Evolutionary conservation across 1,284 basidiomycete species (phyloP).

Genomic region (Cryptococcus maquisensis): DNA sequence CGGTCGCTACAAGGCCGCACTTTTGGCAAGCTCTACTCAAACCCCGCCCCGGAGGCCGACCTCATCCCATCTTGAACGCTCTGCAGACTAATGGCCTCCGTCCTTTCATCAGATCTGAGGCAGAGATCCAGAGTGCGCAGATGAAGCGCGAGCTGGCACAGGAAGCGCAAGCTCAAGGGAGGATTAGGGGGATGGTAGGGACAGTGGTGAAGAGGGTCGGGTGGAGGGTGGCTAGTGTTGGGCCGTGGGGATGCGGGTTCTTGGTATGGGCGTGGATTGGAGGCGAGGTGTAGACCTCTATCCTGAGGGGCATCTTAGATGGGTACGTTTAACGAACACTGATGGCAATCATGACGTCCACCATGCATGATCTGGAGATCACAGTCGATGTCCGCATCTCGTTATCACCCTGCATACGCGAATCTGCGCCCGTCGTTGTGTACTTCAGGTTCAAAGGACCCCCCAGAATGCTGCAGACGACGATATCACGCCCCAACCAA

Average conservation of each 20-base stretch:
- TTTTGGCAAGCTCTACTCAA: no score
- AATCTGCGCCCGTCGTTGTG: no score
- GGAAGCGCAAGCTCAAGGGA: background rate
- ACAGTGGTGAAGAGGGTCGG: constrained; percentile 26
- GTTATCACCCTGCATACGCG: no score
- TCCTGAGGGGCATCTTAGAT: no score
- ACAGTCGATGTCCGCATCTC: no score
- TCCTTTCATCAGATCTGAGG: constrained; percentile 29
- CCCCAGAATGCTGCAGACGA: no score
- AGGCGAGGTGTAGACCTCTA: constrained; percentile 44
- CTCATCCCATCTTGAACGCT: constrained; percentile 18
- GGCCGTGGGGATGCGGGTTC: constrained; percentile 48
- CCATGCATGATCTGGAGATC: no score
- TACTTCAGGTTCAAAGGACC: no score
- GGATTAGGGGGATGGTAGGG: constrained; percentile 1
- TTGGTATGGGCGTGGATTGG: constrained; percentile 48
- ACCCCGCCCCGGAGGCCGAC: background rate
- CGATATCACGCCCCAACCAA: no score
- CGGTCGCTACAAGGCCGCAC: no score
- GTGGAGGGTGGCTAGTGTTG: constrained; percentile 44
- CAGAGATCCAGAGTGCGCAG: background rate
- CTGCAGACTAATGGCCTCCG: constrained; percentile 23
- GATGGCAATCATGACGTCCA: no score
- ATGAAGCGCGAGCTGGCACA: constrained; percentile 4
- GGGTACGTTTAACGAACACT: no score